Evolutionary conservation across 176 grass and related monocot genomes (phyloP), one percentile per base, ranked within the genome.

Genomic region (Juncus effusus): DNA sequence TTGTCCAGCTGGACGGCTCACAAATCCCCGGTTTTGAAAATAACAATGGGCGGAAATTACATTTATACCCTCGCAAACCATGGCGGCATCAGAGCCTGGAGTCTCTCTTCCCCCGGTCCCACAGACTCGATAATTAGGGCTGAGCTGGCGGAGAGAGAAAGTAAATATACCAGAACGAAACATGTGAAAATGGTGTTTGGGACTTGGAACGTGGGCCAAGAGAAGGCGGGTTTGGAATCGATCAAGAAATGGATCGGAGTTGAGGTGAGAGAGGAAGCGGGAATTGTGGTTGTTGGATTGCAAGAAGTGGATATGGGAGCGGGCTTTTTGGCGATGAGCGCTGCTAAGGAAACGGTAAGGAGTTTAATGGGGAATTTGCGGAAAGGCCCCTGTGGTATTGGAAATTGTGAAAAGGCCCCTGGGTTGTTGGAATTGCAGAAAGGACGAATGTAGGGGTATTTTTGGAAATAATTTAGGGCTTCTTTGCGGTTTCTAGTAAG

Each of bases 301-400:
- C 89, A 88, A 62, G 89, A 94, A 75, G 85, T 94, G 59, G 89
- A 94, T 10, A 94, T 94, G 89, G 89, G 89, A 15, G 89, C 85
- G 74, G 85, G 89, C 82, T 94, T 85, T 81, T 81, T 94, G 80
- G 89, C 89, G 69, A 85, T 94, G 69, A 77, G 84, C 75, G 85
- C 79, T 44, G 85, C 89, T 67, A 94, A 82, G 85, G 82, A 94
- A 80, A 94, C 82, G 78, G 89, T 94, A 82, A 65, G 60, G 38
- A 47, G 54, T n/a, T n/a, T n/a, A 67, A 54, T 16, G 36, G 4
- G 50, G 16, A 54, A 45, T 38, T 28, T 28, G 19, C 19, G 19
- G 19, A 28, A 28, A 28, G 19, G 19, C 19, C 19, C 19, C 19
- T 28, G 19, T 28, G 19, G 0, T 28, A 1, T 28, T 28, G 19